Conservation (phyloP, 345 rosid genomes). For the Ceriops zippeliana region DNA sequence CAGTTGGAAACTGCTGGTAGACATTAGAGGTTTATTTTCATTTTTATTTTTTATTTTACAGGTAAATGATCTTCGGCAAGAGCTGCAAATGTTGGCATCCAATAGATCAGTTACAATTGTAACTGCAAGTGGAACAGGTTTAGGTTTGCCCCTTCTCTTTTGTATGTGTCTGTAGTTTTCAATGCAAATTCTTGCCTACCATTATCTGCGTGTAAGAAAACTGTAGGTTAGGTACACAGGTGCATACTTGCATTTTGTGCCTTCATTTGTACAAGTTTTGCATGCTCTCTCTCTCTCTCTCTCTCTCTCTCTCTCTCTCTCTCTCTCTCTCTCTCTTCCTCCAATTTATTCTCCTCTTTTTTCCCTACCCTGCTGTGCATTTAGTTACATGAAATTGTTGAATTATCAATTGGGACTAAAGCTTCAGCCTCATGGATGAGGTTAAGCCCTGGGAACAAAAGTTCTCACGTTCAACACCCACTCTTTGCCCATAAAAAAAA, state of each 20-base stretch:
- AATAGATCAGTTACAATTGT: constrained; percentile 66
- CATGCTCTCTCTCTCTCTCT: background rate
- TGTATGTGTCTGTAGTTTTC: background rate
- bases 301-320: too few species aligned
- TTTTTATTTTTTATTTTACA: constrained; percentile 28
- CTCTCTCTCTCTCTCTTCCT: too few species aligned
- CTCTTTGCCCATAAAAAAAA: background rate
- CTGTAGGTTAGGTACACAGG: too few species aligned
- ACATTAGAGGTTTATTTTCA: background rate
- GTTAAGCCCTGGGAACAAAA: too few species aligned
- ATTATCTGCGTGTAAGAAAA: too few species aligned
- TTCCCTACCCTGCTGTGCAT: too few species aligned
- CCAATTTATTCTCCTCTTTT: too few species aligned
- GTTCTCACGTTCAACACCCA: too few species aligned
- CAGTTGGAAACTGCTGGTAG: constrained; percentile 7
- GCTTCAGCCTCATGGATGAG: too few species aligned
- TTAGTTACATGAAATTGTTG: too few species aligned
- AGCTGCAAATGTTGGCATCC: constrained; percentile 57
- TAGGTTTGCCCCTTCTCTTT: constrained; percentile 13
- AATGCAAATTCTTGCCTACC: too few species aligned
- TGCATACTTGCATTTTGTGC: background rate
- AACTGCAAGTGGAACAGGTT: constrained; percentile 69
- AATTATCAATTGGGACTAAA: too few species aligned
- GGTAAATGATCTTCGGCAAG: constrained; percentile 72
- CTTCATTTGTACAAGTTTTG: background rate